A percentile compares a stretch with the other conserved stretches of the same genome.
These are phyloP conservation scores for Fusarium goolgardi DNA, from an alignment of 2,329 filamentous ascomycete species.

Conservation along the genomic window DNA sequence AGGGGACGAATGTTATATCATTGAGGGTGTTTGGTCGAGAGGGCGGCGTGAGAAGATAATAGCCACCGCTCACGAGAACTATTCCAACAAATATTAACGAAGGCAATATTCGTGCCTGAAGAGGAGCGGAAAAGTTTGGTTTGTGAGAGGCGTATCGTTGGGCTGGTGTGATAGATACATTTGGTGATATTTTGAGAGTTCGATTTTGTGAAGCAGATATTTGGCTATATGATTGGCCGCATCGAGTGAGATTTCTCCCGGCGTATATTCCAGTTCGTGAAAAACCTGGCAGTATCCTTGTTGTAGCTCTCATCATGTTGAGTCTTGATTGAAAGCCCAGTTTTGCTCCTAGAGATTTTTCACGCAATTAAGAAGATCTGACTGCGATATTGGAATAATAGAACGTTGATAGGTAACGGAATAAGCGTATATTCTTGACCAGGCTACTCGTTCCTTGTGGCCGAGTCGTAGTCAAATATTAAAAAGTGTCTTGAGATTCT, in stretches of 20 bases:
- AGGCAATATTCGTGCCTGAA: conserved; percentile 48
- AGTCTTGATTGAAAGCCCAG: neutral
- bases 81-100: conserved; percentile 40
- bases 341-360: neutral
- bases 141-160: conserved; percentile 15
- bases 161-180: conserved; percentile 6
- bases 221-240: neutral
- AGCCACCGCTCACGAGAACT: conserved; percentile 42
- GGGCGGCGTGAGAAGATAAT: conserved; percentile 46
- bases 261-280: neutral
- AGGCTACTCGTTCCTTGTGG: neutral
- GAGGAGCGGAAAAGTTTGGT: conserved; percentile 58
- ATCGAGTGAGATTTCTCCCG: neutral
- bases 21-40: conserved; percentile 60
- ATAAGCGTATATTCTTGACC: rapidly evolving
- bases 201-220: neutral
- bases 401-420: neutral
- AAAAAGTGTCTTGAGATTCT: neutral
- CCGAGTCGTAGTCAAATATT: neutral
- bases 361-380: neutral
- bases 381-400: neutral
- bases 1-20: conserved; percentile 70
- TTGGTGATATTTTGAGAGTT: neutral
- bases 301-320: conserved; percentile 12
- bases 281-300: conserved; percentile 10